A percentile compares a stretch with the other conserved stretches of the same genome.
Evolutionary conservation across 768 basidiomycete species (phyloP).

Genomic region (Pleurotus giganteus): DNA sequence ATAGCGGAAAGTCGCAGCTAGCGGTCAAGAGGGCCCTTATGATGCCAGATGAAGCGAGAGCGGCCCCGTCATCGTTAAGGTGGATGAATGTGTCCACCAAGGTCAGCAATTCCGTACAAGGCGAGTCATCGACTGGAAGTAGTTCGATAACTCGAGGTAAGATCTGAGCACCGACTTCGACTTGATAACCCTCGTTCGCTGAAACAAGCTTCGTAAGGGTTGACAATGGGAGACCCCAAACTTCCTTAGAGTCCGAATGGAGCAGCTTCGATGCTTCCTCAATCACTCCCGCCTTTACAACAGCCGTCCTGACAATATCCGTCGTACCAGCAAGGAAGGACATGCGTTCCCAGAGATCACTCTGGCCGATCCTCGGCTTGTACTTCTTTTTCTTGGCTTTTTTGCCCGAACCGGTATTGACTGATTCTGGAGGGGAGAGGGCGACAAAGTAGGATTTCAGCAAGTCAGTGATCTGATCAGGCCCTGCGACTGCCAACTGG

Average conservation of each 20-base stretch:
- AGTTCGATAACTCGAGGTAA: not conserved
- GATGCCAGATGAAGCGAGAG: not conserved
- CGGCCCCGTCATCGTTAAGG: not conserved
- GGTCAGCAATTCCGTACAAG: not conserved
- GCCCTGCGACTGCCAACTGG: slow-evolving; percentile 8
- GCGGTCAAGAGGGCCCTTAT: not conserved
- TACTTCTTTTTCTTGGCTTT: slow-evolving; percentile 19
- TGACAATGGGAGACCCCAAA: slow-evolving; percentile 6
- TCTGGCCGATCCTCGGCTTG: slow-evolving; percentile 10
- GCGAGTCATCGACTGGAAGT: not conserved
- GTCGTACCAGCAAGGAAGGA: slow-evolving; percentile 10
- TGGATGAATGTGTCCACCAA: not conserved
- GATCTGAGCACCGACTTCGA: not conserved
- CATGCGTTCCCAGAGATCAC: slow-evolving; percentile 12
- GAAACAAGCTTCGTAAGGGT: slow-evolving; percentile 2
- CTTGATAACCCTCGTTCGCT: slow-evolving; percentile 8
- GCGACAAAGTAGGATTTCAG: slow-evolving; percentile 12
- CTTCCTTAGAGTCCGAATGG: not conserved
- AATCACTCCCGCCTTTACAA: slow-evolving; percentile 15
- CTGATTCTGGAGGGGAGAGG: slow-evolving; percentile 4
- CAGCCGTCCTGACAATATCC: slow-evolving; percentile 9
- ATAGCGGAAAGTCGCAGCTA: slow-evolving; percentile 1
- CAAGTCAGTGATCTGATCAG: slow-evolving; percentile 5
- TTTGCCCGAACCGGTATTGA: not conserved
- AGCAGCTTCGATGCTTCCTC: slow-evolving; percentile 3